These are phyloP conservation scores for Oxalis stricta DNA, from an alignment of 441 rosid species.

Conservation along the genomic window DNA sequence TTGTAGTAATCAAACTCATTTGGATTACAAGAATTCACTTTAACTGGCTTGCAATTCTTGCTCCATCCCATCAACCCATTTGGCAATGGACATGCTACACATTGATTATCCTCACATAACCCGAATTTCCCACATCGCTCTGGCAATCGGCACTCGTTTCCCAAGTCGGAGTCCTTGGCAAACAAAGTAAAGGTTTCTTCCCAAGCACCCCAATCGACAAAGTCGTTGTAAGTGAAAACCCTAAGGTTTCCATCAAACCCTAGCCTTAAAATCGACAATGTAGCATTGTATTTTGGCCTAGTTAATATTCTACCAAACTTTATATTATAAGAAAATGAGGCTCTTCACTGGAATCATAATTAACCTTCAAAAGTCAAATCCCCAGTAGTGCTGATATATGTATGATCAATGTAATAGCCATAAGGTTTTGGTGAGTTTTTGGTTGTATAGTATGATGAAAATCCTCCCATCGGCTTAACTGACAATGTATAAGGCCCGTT, in stretches of 20 bases:
- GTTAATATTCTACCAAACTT: background rate
- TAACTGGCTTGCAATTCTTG: slow-evolving; percentile 22
- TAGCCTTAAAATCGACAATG: too few relatives aligned
- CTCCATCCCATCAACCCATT: slow-evolving; percentile 44
- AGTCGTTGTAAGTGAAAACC: too few relatives aligned
- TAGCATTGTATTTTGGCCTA: background rate
- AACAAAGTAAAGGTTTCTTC: slow-evolving; percentile 33
- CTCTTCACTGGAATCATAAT: slow-evolving; percentile 12
- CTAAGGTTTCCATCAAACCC: background rate
- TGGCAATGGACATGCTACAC: slow-evolving; percentile 46
- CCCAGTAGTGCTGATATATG: too few relatives aligned
- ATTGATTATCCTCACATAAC: too few relatives aligned
- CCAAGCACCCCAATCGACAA: too few relatives aligned
- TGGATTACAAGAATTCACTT: slow-evolving; percentile 20
- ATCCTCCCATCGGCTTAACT: slow-evolving; percentile 30
- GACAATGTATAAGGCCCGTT: slow-evolving; percentile 52
- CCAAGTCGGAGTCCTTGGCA: slow-evolving; percentile 15
- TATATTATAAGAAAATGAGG: slow-evolving; percentile 14
- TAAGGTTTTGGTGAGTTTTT: slow-evolving; percentile 29
- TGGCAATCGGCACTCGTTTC: slow-evolving; percentile 40
- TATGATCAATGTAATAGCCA: slow-evolving; percentile 19
- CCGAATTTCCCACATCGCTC: slow-evolving; percentile 6
- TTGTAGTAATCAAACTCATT: slow-evolving; percentile 31
- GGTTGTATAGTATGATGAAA: slow-evolving; percentile 34
- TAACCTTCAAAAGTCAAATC: background rate